Conservation (phyloP, 2,329 filamentous ascomycete genomes). For the Fusarium succisae region DNA sequence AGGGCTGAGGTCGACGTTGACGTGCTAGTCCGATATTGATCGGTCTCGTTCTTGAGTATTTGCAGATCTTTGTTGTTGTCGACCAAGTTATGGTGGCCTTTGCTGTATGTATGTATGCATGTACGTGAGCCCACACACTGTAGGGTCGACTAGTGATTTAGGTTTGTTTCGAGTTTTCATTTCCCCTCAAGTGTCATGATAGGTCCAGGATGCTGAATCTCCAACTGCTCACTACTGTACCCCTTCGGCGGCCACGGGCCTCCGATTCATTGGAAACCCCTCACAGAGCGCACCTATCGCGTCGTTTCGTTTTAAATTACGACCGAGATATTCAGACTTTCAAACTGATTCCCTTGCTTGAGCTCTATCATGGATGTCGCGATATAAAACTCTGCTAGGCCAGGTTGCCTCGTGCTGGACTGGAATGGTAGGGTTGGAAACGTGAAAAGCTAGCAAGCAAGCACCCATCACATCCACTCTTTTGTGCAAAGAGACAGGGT, state of each 20-base stretch:
- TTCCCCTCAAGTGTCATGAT: conserved; percentile 14
- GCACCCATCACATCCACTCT: conserved; percentile 2
- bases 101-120: not conserved
- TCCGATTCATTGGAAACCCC: not conserved
- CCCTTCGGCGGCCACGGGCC: not conserved
- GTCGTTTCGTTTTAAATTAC: conserved; percentile 22
- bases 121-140: not conserved
- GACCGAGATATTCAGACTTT: conserved; percentile 4
- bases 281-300: conserved; percentile 7
- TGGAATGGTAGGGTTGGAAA: not conserved
- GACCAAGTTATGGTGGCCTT: not conserved
- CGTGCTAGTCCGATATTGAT: not conserved
- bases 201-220: conserved; percentile 6
- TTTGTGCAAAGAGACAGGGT: not conserved
- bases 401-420: not conserved
- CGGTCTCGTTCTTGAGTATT: not conserved
- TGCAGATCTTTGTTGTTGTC: not conserved
- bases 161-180: conserved; percentile 15
- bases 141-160: not conserved
- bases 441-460: not conserved
- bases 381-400: conserved; percentile 17
- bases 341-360: not conserved
- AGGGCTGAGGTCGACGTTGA: not conserved
- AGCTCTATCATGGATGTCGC: conserved; percentile 4
- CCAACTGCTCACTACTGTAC: not conserved